A percentile compares a stretch with the other conserved stretches of the same genome.
Evolutionary conservation across 2,329 filamentous ascomycete genomes (phyloP).

Genomic region (Fonsecaea nubica): DNA sequence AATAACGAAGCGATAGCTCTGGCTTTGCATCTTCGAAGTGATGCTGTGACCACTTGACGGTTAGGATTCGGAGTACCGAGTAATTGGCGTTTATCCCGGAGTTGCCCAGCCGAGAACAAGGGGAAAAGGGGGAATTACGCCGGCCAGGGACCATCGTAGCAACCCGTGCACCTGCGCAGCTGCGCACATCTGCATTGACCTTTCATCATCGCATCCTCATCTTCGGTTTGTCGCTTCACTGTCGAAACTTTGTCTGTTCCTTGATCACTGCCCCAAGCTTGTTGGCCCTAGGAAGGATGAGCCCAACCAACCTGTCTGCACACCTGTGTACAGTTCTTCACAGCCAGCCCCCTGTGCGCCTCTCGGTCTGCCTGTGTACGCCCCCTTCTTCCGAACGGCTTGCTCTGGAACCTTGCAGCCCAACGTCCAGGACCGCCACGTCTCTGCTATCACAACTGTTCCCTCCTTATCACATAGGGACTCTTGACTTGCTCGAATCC

Average conservation of each 20-base stretch:
- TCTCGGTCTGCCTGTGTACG: neutral
- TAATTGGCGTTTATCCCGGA: neutral
- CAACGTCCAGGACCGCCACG: neutral
- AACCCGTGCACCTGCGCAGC: neutral
- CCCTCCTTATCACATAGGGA: neutral
- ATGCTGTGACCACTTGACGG: neutral
- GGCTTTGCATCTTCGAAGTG: neutral
- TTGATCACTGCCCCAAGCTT: neutral
- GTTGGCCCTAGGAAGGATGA: neutral
- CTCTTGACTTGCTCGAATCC: neutral
- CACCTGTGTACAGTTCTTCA: neutral
- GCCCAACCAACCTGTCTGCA: neutral
- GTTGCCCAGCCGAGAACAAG: neutral
- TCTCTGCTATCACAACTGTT: neutral
- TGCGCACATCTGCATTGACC: neutral
- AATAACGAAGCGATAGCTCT: neutral
- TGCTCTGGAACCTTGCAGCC: neutral
- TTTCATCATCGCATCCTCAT: neutral
- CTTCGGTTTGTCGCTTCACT: neutral
- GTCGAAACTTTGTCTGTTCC: neutral
- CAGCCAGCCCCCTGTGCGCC: neutral
- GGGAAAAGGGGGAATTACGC: neutral
- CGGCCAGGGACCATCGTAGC: too few relatives aligned
- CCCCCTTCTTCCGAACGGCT: neutral
- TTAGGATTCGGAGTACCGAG: neutral